Base-by-base conservation (phyloP, 352 stramenopile species). In the Pythium phragmitis region DNA sequence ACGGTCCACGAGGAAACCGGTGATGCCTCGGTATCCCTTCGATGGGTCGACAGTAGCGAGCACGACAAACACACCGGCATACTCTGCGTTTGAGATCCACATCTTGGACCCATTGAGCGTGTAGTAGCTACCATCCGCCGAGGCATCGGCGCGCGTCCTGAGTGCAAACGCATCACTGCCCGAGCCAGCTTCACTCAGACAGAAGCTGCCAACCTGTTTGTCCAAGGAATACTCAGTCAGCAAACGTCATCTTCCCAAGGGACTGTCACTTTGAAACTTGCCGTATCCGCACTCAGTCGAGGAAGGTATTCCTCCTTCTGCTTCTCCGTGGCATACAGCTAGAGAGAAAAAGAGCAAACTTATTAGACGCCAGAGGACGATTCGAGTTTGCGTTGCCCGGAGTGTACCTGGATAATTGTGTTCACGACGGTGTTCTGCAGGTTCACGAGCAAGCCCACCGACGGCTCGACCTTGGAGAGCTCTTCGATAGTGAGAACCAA, bases 71-170 rank as follows among this genome's bases (percentile, higher is more conserved):
- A 99, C 88, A 8, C 93, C 94, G 19, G 96, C 88, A 65, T 99
- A 96, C 65, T 93, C 92, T 7, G 91, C 92, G 76, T 99, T 99
- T 46, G 94, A 98, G 67, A 99, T 99, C 97, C 97, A 99, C 71
- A 98, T 88, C 75, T 99, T 99, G 52, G 90, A 88, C 19, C 97
- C 97, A 72, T 90, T 98, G 12, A 99, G 74, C n/a, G 90, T 98
- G 74, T 96, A 99, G 70, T 97, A 97, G 55, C 85, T 97, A 46
- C 88, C 89, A 67, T 99, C 94, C 1, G 79, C 57, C 21, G 87
- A 98, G 23, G 69, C 69, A 3, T 88, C 85, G 3, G 96, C 96
- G 7, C 77, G 92, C 11, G 96, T 99, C 73, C 94, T 94, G 61
- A 99, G 85, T 30, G 94, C 88, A 74, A 99, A 99, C 8, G 97